Percentiles rank a stretch among this genome's conserved stretches.
phyloP scores from a whole-genome alignment of 345 rosid genomes.

The Dipteronia sinensis region DNA sequence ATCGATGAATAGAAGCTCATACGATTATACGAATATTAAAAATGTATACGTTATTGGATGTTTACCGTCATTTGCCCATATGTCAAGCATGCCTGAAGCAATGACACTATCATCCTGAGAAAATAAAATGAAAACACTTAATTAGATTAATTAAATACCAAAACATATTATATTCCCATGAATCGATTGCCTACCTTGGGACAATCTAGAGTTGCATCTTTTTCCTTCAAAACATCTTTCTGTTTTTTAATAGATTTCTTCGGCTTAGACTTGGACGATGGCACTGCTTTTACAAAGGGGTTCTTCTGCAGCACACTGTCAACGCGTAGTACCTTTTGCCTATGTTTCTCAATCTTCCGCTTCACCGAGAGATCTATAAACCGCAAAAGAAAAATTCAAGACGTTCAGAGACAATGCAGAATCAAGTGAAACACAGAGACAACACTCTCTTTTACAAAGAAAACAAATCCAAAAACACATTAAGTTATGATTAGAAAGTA shows the following conservation, averaged over 20 bases:
- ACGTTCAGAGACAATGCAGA: too few species aligned
- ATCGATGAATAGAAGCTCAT: not conserved
- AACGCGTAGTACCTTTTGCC: slow-evolving; percentile 63
- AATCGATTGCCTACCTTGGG: slow-evolving; percentile 39
- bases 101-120: slow-evolving; percentile 29
- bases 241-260: slow-evolving; percentile 44
- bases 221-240: slow-evolving; percentile 25
- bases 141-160: slow-evolving; percentile 1
- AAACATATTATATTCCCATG: not conserved
- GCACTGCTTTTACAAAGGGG: slow-evolving; percentile 67
- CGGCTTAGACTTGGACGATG: slow-evolving; percentile 61
- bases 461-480: not conserved
- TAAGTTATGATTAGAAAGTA: not conserved
- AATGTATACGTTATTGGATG: not conserved
- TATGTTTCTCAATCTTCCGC: slow-evolving; percentile 79
- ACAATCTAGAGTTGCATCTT: slow-evolving; percentile 32
- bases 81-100: slow-evolving; percentile 57
- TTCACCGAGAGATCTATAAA: slow-evolving; percentile 67
- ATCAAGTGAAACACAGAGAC: not conserved
- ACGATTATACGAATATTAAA: not conserved
- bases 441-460: not conserved
- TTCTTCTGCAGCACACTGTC: slow-evolving; percentile 76
- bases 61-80: slow-evolving; percentile 75
- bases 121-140: slow-evolving; percentile 8
- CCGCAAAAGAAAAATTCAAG: not conserved